Evolutionary conservation across 805 yeast genomes (phyloP), one percentile per base, ranked within the genome.

Genomic region (Wickerhamomyces kurtzmanii): DNA sequence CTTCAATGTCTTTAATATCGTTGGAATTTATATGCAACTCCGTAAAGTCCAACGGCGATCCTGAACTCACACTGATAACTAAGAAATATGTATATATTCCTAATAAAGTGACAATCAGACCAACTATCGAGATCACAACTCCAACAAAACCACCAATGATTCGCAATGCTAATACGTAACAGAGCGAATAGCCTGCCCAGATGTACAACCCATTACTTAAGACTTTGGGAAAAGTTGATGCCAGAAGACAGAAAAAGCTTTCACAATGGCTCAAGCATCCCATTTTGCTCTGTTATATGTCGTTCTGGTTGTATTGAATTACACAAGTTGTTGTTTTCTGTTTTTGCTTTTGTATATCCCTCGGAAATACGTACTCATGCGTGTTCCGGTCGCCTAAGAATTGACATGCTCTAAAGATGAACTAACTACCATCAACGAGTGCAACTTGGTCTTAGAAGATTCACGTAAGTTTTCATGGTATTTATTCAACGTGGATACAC

Each of bases 31-130:
- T 49, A 12, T 42, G 39, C 17, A 79, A 48, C 22, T 59, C 67
- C 0, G 58, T 52, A 37, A 58, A 75, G 35, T 77, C 84, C 12
- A 57, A 34, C 0, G 89, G 85, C 12, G 78, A 69, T 0, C 89
- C 89, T 0, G 80, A 65, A 0, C 85, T 85, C 2, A 52, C 51
- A 1, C 19, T n/a, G 2, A 76, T 58, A 4, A 75, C 68, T 36
- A 56, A 50, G 45, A 55, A 70, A 44, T 79, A 79, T 2, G 79
- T 55, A 37, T 61, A 60, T 5, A 75, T 24, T 13, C 65, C 57
- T 11, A 67, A 42, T 0, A 29, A 15, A 17, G 57, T 60, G 8
- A 69, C 40, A 11, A 38, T 15, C 0, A 53, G 15, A 1, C 57
- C 57, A 4, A 50, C 13, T 0, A 51, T 18, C 3, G 43, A 43